Conservation (phyloP, 2,329 filamentous ascomycete species). For the Botrytis porri region DNA sequence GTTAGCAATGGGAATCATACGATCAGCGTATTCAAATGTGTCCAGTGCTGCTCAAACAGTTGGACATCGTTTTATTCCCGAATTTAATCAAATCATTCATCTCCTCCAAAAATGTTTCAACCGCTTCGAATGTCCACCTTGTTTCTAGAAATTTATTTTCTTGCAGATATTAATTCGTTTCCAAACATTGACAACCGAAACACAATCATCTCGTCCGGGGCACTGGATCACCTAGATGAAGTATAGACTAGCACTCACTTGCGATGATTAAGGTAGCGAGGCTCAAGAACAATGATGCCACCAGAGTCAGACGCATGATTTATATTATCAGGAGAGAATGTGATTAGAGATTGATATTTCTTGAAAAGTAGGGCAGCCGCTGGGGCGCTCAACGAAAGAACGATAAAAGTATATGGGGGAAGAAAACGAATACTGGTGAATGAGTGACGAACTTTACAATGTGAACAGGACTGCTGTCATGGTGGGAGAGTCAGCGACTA, state of each 20-base stretch:
- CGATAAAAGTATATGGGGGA: slow-evolving; percentile 24
- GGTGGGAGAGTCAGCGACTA: neutral
- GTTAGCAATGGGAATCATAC: slow-evolving; percentile 22
- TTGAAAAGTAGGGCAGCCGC: slow-evolving; percentile 33
- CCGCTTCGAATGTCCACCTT: neutral
- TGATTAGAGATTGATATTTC: slow-evolving; percentile 21
- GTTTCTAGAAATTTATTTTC: neutral
- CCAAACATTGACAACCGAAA: neutral
- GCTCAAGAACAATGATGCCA: slow-evolving; percentile 27
- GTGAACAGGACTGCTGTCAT: neutral
- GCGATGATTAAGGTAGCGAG: slow-evolving; percentile 29
- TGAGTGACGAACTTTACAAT: neutral
- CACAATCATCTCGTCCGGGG: neutral
- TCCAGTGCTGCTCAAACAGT: neutral
- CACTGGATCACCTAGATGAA: neutral
- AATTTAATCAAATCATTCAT: neutral
- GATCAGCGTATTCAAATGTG: neutral
- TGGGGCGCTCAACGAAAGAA: slow-evolving; percentile 37
- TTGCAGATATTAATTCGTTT: neutral
- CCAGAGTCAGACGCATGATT: slow-evolving; percentile 33
- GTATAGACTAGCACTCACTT: slow-evolving; percentile 26
- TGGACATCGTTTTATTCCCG: neutral
- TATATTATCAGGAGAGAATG: slow-evolving; percentile 13
- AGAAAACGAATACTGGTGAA: slow-evolving; percentile 23
- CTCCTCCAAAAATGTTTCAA: neutral